Base-by-base conservation (phyloP, 768 basidiomycete genomes). In the Hemileccinum impolitum region DNA sequence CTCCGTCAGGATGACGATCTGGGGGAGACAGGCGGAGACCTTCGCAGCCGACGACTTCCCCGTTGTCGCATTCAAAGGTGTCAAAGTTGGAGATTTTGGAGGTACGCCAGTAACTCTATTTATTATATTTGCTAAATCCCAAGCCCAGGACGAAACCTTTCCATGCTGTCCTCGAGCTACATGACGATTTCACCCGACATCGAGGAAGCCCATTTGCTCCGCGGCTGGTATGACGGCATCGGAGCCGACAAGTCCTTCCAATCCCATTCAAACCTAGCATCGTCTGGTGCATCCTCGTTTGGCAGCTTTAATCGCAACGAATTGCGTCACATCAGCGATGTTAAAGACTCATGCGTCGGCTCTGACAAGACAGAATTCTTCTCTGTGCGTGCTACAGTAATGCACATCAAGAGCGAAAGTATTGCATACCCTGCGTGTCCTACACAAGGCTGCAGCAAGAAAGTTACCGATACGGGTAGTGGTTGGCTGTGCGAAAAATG, bases 401-500 rank as follows among this genome's bases (percentile, higher is more conserved):
- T 89, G 75, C 91, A 92, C 64, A 82, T 98, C 74, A 92, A 86
- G 70, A 63, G 72, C 21, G 89, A 93, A 26, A 90, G 80, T 53
- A 73, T 97, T 39, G 78, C 80, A 14, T 99, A 99, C 65, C 87
- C 94, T 19, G 94, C 90, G 15, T 99, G 96, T 64, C 85, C 83
- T 26, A 80, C 77, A 17, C 73, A 80, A 34, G 77, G 74, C 9
- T 98, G 95, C 68, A 89, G 78, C 70, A 98, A 98, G 74, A 99
- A 98, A 69, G 88, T 97, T 6, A 68, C 79, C 1, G 78, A 89
- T 47, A 67, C 75, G 17, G 76, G 75, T n/a, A 76, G 73, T 37
- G 76, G 73, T n/a, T 98, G 92, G 92, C 72, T 80, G 39, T 98
- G 96, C 66, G 96, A 98, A 64, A 97, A 94, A 68, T 98, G 95